Percentiles rank a stretch among this genome's conserved stretches.
Evolutionary conservation across 805 yeast species (phyloP).

Genomic region (Brettanomyces anomalus): DNA sequence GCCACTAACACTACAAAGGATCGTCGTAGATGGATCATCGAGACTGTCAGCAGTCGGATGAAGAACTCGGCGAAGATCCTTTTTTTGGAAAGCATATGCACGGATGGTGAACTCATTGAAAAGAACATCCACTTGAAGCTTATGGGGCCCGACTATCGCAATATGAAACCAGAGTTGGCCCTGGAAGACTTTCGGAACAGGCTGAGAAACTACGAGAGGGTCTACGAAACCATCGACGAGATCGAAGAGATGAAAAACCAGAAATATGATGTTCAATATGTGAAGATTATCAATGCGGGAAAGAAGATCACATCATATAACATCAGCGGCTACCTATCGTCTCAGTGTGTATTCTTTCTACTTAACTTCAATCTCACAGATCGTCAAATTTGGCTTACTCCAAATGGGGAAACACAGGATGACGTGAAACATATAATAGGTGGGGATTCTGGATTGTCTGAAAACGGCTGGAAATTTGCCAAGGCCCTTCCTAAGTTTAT

Average conservation of each 20-base stretch:
- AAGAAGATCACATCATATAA: constrained; percentile 47
- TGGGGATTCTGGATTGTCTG: constrained; percentile 25
- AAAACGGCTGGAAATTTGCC: constrained; percentile 24
- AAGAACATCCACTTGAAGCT: constrained; percentile 77
- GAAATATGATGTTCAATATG: constrained; percentile 42
- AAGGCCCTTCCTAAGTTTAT: constrained; percentile 27
- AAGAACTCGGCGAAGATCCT: constrained; percentile 28
- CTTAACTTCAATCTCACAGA: constrained; percentile 31
- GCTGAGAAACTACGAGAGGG: constrained; percentile 73
- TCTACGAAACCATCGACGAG: constrained; percentile 85
- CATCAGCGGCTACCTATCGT: constrained; percentile 47
- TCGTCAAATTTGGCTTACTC: constrained; percentile 29
- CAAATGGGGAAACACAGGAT: constrained; percentile 25
- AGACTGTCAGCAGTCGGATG: constrained; percentile 27
- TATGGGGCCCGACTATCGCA: constrained; percentile 85
- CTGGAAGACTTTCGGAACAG: constrained; percentile 75
- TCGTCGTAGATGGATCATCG: constrained; percentile 32
- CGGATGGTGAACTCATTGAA: constrained; percentile 70
- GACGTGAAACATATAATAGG: constrained; percentile 22
- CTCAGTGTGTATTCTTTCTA: constrained; percentile 47
- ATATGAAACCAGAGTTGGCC: constrained; percentile 77
- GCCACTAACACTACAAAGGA: constrained; percentile 48
- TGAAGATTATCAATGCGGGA: constrained; percentile 57
- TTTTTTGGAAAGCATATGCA: constrained; percentile 71
- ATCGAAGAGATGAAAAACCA: constrained; percentile 32